Evolutionary conservation across 805 yeast species (phyloP), one percentile per base, ranked within the genome.

Genomic region (Teunomyces funiuensis): DNA sequence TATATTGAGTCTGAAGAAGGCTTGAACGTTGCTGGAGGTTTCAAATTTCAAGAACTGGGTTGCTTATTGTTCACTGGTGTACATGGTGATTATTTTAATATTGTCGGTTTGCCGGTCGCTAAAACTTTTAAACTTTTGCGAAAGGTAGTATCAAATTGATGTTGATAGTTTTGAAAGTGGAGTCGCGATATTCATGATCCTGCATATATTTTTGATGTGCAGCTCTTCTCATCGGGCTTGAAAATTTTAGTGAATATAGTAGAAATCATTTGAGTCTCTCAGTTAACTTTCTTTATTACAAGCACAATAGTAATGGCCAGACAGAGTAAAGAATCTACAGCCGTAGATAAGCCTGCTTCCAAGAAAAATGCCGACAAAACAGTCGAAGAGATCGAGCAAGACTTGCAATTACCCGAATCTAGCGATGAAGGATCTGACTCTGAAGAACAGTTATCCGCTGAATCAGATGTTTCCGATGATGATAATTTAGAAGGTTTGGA

Each of bases 11-110:
- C 82, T 2, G 83, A 75, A 16, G 97, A 91, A 58, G 98, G 93
- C 1, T 42, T 71, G 6, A 74, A 75, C 36, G 97, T 87, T 1
- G 96, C 98, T 2, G 99, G 97, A 5, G 99, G 99, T 0, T 90
- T 87, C 65, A 82, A 81, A 52, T 82, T 85, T 44, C 98, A 91
- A 62, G 86, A 83, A 0, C 57, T 60, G 7, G 93, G 95, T 2
- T 80, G 85, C 1, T 55, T 82, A 27, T 63, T 91, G 47, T 78
- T 93, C 49, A 61, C 70, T 15, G 62, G 65, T 11, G 74, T 89
- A 9, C 71, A 72, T 1, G 99, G 99, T 0, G 98, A 91, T 58
- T 87, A 77, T 55, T 80, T 74, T 61, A 91, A 88, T 57, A 85
- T 88, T 10, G 91, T 91, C 3, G 99, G 99, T 0, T 65, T 91